Evolutionary conservation across 345 rosid genomes (phyloP).

Genomic region (Brassica nigra): DNA sequence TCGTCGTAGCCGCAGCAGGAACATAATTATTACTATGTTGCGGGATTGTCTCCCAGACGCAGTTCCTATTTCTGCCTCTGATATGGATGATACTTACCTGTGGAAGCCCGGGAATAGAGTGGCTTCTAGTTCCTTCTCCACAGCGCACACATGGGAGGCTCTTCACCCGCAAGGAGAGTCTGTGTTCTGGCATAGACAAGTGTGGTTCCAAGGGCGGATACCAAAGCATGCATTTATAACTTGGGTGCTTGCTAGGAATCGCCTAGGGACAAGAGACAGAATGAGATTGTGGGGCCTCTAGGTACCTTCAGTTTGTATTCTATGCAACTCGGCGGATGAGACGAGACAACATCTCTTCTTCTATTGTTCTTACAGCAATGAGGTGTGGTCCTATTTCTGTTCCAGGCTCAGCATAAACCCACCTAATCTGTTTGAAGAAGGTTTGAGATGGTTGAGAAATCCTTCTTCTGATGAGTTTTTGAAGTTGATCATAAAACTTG

Average conservation of each 20-base stretch:
- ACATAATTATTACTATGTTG: too few relatives aligned
- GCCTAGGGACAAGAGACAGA: neutral
- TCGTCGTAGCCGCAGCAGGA: too few relatives aligned
- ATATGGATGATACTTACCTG: neutral
- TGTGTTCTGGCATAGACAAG: neutral
- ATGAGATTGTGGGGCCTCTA: neutral
- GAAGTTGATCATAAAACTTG: too few relatives aligned
- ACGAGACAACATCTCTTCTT: neutral
- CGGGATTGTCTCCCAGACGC: neutral
- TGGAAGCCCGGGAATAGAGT: neutral
- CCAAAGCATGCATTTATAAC: neutral
- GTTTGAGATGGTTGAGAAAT: neutral
- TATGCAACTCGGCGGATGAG: neutral
- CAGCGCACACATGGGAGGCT: neutral
- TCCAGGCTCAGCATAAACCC: neutral
- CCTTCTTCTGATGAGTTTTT: neutral
- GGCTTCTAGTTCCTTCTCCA: neutral
- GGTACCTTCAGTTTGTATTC: neutral
- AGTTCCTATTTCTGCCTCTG: neutral
- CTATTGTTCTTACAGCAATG: neutral
- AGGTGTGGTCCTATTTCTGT: neutral
- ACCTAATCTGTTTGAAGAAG: neutral
- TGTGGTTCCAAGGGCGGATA: neutral
- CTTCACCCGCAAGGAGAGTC: neutral
- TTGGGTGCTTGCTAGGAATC: neutral